phyloP scores from a whole-genome alignment of 257 asterid species.

The Nicotiana otophora region DNA sequence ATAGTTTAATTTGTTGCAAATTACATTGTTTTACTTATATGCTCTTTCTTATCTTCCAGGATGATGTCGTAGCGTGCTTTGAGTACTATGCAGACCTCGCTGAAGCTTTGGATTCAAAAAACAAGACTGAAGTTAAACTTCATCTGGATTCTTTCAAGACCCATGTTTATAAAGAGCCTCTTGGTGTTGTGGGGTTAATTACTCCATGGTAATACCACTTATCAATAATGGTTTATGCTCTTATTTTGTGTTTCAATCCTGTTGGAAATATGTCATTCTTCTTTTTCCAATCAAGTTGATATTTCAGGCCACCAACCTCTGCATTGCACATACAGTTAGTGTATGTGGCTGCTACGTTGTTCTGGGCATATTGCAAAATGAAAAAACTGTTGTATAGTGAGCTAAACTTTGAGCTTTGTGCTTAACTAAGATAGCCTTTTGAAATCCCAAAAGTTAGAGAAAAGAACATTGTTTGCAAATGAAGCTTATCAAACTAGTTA shows the following conservation, averaged over 20 bases:
- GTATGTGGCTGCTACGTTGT: background rate
- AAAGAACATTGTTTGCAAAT: background rate
- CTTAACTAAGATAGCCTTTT: background rate
- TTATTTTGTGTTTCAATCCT: background rate
- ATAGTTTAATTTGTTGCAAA: background rate
- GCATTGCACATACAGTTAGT: background rate
- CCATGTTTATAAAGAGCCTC: conserved; percentile 70
- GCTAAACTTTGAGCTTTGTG: background rate
- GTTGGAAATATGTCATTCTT: background rate
- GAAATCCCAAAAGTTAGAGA: background rate
- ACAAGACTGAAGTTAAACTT: conserved; percentile 63
- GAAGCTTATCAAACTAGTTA: background rate
- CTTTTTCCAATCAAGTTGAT: background rate
- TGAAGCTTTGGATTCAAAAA: conserved; percentile 80
- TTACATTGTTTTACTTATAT: background rate
- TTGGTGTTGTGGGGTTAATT: conserved; percentile 96
- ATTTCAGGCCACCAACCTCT: background rate
- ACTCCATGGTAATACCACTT: conserved; percentile 69
- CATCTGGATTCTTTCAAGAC: conserved; percentile 84
- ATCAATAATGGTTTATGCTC: background rate
- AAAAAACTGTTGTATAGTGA: background rate
- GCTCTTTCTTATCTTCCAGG: conserved; percentile 38
- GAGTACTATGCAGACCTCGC: conserved; percentile 90
- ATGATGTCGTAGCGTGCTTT: conserved; percentile 93
- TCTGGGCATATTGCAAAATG: background rate